Evolutionary conservation across 176 grass and related monocot genomes (phyloP), one percentile per base, ranked within the genome.

Genomic region (Oryza glumipatula): DNA sequence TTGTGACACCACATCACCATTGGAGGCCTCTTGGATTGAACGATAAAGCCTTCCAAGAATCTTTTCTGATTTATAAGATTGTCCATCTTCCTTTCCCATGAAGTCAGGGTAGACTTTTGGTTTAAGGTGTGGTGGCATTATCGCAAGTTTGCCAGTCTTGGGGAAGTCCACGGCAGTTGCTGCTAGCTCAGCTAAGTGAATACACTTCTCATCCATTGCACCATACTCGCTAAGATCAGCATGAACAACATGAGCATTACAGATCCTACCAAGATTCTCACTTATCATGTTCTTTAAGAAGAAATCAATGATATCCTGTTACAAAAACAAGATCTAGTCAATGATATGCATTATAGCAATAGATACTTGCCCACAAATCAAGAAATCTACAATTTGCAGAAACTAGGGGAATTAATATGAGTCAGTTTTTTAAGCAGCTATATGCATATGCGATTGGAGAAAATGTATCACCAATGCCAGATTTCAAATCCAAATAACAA

Each of bases 181-280:
- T 80, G 91, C 96, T 87, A 95, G 77, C 68, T 95, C 87, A 68
- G 96, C 96, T 52, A 98, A 92, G 30, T 87, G 76, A 43, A 95
- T 87, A 67, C 93, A 95, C 66, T 95, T 95, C 80, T 92, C 88
- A 87, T 98, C 93, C 77, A 94, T 83, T 46, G 96, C 96, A 89
- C 93, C 96, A 72, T 94, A 86, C 68, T 95, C 93, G 9, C 93
- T 95, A 39, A 58, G 45, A 74, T 98, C 93, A 80, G 93, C 91
- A 89, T 98, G 96, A 76, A 98, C 96, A 69, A 98, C 93, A 87
- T 95, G 96, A 85, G 93, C 96, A 83, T 98, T 92, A 75, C 93
- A 94, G 86, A 98, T 98, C 47, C 87, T 78, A 84, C 96, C 96
- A 74, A 95, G 91, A 73, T 92, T 90, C 67, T 98, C 96, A 70